Evolutionary conservation across 2,329 filamentous ascomycete genomes (phyloP).

Genomic region (Paracoccidioides brasiliensis): DNA sequence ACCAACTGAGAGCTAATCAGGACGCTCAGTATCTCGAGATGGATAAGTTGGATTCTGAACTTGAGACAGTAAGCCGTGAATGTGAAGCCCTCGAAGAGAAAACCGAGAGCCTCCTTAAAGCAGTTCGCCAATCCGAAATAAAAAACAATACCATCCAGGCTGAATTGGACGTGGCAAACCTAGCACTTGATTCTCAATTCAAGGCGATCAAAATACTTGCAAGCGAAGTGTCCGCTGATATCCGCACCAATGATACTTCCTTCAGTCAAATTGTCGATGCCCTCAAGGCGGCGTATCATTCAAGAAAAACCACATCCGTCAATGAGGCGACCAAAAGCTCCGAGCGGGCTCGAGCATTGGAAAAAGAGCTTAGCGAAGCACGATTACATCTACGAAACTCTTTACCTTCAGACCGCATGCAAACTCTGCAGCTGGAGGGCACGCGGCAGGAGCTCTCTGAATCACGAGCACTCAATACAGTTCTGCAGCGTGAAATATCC

Average conservation of each 20-base stretch:
- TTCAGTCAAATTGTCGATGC: slow-evolving; percentile 29
- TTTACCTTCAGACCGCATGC: slow-evolving; percentile 17
- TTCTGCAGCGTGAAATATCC: slow-evolving; percentile 28
- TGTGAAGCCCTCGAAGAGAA: slow-evolving; percentile 23
- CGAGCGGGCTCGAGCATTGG: slow-evolving; percentile 7
- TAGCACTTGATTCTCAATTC: slow-evolving; percentile 25
- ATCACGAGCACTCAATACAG: slow-evolving; percentile 24
- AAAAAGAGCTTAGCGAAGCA: slow-evolving; percentile 19
- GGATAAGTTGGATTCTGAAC: slow-evolving; percentile 23
- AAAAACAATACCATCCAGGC: slow-evolving; percentile 26
- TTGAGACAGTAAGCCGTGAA: slow-evolving; percentile 22
- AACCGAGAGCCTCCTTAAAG: slow-evolving; percentile 22
- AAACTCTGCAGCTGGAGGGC: slow-evolving; percentile 24
- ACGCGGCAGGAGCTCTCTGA: slow-evolving; percentile 26
- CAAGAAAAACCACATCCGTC: slow-evolving; percentile 1
- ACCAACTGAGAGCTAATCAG: slow-evolving; percentile 23
- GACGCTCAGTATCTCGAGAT: slow-evolving; percentile 24
- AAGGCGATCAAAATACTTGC: slow-evolving; percentile 27
- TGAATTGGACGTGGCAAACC: slow-evolving; percentile 23
- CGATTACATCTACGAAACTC: slow-evolving; percentile 21
- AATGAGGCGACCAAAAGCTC: slow-evolving; percentile 7
- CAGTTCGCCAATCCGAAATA: slow-evolving; percentile 25
- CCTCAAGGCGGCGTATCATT: slow-evolving; percentile 21
- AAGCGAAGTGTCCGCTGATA: slow-evolving; percentile 22
- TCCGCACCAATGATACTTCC: slow-evolving; percentile 18